These are phyloP conservation scores for Aureobasidium sp. DNA, from an alignment of 2,329 filamentous ascomycete species.

Conservation along the genomic window DNA sequence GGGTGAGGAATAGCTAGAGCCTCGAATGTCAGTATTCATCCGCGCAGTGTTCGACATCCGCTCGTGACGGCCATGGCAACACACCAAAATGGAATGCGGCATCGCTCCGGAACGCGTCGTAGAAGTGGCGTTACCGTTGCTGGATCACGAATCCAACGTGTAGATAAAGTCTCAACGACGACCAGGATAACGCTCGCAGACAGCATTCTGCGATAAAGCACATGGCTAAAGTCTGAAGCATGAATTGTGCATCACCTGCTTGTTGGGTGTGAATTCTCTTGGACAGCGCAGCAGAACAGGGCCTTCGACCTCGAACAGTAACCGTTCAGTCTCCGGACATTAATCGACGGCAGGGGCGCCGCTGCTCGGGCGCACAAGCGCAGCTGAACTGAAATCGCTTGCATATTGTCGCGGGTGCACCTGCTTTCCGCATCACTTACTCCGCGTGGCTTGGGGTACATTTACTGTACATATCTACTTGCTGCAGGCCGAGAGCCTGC, in stretches of 20 bases:
- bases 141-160: neutral
- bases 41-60: neutral
- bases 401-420: neutral
- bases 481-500: neutral
- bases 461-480: neutral
- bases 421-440: neutral
- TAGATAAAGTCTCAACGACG: slow-evolving; percentile 9
- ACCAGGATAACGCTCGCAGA: neutral
- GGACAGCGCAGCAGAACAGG: neutral
- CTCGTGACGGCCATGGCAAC: neutral
- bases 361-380: neutral
- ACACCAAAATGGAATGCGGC: neutral
- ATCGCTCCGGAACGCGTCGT: neutral
- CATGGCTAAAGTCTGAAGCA: neutral
- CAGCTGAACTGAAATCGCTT: slow-evolving; percentile 4
- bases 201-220: neutral
- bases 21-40: neutral
- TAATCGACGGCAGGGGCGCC: neutral
- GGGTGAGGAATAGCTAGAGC: no score
- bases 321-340: neutral
- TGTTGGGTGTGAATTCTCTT: neutral
- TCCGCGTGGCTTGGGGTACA: neutral
- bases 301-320: neutral
- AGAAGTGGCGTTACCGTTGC: neutral
- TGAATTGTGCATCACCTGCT: neutral